Base-by-base conservation (phyloP, 2,329 filamentous ascomycete genomes). In the Xenoacremonium recifei region DNA sequence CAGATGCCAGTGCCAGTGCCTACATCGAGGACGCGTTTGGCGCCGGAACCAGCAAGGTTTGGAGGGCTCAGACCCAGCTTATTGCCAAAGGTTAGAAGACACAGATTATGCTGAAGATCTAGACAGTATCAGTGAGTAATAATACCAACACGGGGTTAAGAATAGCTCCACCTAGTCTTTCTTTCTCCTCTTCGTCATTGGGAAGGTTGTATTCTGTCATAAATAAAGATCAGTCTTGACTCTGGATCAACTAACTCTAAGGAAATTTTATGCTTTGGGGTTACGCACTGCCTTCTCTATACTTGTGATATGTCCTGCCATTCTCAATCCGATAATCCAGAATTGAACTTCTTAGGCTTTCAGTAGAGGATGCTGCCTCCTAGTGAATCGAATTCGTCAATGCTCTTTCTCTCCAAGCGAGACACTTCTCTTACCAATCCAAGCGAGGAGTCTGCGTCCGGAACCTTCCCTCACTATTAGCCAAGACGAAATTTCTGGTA, bases 1-100 rank as follows among this genome's bases (percentile, higher is more conserved):
- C 32, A 34, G 16, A 34, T 34, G 16, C 32, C 32, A 6, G 32
- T 34, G 17, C 32, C 32, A n/a, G 32, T 34, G 5, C 32, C 32
- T 9, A 34, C 16, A 20, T 34, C 32, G 6, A 34, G 32, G n/a
- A 34, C 32, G 5, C 32, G 32, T 15, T 31, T 9, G 7, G n/a
- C 29, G 12, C 6, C 17, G 6, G 29, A 31, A 31, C 17, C 29
- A 15, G 29, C 12, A 6, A 10, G 29, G n/a, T 31, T 31, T 31
- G 29, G 29, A 9, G 29, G 29, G 7, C 7, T 15, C 6, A 31
- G 29, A 15, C 29, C 29, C 7, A 31, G 29, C n/a, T 15, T 31
- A 15, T 31, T 15, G 29, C 17, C n/a, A 15, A 31, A 31, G 29
- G 29, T 31, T 9, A 31, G 29, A 15, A 31, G 29, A 15, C 7